phyloP scores from a whole-genome alignment of 1,284 basidiomycete genomes.

The Melampsora americana region DNA sequence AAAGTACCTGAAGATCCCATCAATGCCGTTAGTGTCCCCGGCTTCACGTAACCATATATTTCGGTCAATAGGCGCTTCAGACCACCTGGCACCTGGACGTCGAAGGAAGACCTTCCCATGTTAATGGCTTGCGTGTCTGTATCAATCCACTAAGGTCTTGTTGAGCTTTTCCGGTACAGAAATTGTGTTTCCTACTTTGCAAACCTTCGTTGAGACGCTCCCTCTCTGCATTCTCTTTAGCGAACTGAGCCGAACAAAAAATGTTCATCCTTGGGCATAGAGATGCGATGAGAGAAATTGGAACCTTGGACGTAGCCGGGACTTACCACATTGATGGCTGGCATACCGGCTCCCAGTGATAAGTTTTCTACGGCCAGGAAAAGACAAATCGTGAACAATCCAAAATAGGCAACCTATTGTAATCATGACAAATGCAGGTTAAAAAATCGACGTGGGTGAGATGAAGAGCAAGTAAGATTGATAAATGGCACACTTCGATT shows the following conservation, averaged over 20 bases:
- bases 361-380: conserved; percentile 28
- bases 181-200: conserved; percentile 59
- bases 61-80: conserved; percentile 56
- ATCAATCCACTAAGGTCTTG: conserved; percentile 29
- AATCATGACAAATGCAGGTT: background rate
- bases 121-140: conserved; percentile 58
- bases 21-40: conserved; percentile 58
- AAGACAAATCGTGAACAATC: conserved; percentile 14
- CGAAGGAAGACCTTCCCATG: conserved; percentile 58
- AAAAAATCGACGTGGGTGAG: background rate
- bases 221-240: conserved; percentile 67
- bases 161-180: conserved; percentile 8
- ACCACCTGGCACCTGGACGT: conserved; percentile 55
- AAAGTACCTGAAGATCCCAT: conserved; percentile 56
- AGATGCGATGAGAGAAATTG: too few species aligned
- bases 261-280: too few species aligned
- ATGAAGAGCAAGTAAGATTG: background rate
- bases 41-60: conserved; percentile 59
- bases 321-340: conserved; percentile 27
- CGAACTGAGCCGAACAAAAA: conserved; percentile 55
- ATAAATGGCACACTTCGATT: conserved; percentile 18
- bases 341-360: conserved; percentile 16
- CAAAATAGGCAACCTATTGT: conserved; percentile 15
- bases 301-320: background rate
- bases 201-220: conserved; percentile 66